Evolutionary conservation across 2,329 filamentous ascomycete genomes (phyloP), one percentile per base, ranked within the genome.

Genomic region (Kalmusia sp.): DNA sequence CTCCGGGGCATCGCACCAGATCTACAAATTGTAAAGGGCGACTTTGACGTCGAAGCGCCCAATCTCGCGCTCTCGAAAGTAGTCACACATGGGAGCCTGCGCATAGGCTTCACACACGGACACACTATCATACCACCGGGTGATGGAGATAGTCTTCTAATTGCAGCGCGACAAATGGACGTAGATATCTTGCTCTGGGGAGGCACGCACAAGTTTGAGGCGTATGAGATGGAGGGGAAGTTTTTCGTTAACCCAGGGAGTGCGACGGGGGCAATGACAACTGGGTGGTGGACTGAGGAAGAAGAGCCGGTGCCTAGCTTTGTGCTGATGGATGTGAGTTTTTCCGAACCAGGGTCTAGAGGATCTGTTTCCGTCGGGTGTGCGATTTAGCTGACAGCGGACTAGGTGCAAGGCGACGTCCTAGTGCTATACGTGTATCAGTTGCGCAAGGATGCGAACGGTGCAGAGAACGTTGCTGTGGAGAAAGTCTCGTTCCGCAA

Each of bases 261-360:
- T 70, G 87, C 86, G 2, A 89, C 87, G 3, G 87, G 87, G 0
- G 87, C 87, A 2, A 82, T 87, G 74, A 85, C 80, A 54, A 84
- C 82, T 11, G 80, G 80, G 12, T 86, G 82, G 77, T 84, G 82
- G 79, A 71, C 78, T 2, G 84, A 82, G 48, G 78, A 76, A 11
- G 78, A 78, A 69, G 90, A 93, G 50, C 90, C 89, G 21, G 88
- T 87, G 51, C 93, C 93, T 22, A 96, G 92, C 73, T 97, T 98
- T 76, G 96, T 95, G 70, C 78, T 98, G 74, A 97, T 98, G 93
- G 93, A 98, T 84, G 93, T 97, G 76, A 80, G 92, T 88, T 45
- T 47, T 27, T 14, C 40, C 43, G 17, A 7, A n/a, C n/a, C n/a
- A n/a, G n/a, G n/a, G n/a, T n/a, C n/a, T n/a, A n/a, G n/a, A n/a